Conservation (phyloP, 305 asterid species). For the Rubia peregrina region DNA sequence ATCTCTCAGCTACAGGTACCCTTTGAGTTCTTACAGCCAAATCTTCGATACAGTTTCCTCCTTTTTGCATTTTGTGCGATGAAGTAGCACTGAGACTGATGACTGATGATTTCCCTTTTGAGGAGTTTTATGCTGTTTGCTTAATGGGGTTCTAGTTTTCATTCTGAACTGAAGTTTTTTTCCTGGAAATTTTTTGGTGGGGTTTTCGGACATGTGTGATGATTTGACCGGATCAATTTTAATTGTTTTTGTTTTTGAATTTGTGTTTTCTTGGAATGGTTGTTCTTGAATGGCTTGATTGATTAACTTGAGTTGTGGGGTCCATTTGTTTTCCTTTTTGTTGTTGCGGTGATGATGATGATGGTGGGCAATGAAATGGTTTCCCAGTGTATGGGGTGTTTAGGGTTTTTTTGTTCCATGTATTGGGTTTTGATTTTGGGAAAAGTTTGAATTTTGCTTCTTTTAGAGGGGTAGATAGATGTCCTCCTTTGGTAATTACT, state of each 20-base stretch:
- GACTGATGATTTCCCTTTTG: background rate
- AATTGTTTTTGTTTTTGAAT: background rate
- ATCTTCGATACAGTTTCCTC: background rate
- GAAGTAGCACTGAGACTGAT: conserved; percentile 6
- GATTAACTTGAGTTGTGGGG: conserved; percentile 3
- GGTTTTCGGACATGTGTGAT: background rate
- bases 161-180: background rate
- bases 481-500: too few species aligned
- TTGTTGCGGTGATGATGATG: background rate
- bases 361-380: background rate
- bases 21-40: background rate
- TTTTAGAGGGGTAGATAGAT: background rate
- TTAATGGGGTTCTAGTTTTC: conserved; percentile 1
- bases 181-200: background rate
- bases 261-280: background rate
- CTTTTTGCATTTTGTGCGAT: background rate
- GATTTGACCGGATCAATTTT: conserved; percentile 19
- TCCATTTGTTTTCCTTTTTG: background rate
- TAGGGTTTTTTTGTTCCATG: background rate
- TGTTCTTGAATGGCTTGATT: conserved; percentile 4
- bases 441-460: background rate
- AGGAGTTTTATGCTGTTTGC: conserved; percentile 8
- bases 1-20: conserved; percentile 12
- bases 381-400: background rate
- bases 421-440: background rate